Conservation (phyloP, 1,284 basidiomycete species). For the Trametes polyzona region DNA sequence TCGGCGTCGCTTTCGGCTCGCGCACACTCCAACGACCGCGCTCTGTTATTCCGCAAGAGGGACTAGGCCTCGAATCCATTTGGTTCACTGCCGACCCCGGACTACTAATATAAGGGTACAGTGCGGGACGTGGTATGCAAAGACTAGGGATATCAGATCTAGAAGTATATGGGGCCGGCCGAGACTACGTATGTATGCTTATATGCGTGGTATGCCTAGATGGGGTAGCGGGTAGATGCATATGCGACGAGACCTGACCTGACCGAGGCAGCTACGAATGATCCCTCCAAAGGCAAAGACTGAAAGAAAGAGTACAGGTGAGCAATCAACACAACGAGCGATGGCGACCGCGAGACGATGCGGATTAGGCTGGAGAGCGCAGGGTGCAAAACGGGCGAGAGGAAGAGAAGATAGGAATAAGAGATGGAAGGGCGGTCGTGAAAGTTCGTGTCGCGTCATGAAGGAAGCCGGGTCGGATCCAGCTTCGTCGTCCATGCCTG, state of each 20-base stretch:
- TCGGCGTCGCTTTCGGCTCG: neutral
- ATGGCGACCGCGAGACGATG: conserved; percentile 10
- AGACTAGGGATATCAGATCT: conserved; percentile 33
- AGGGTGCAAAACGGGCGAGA: neutral
- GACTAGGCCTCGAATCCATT: conserved; percentile 18
- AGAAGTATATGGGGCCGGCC: conserved; percentile 26
- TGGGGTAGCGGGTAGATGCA: conserved; percentile 22
- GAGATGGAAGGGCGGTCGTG: conserved; percentile 9
- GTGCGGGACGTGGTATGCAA: conserved; percentile 28
- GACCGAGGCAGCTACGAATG: conserved; percentile 8
- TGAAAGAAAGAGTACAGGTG: conserved; percentile 14
- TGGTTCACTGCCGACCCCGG: conserved; percentile 15
- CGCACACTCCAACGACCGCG: neutral
- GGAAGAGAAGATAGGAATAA: conserved; percentile 8
- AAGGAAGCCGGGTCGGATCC: conserved; percentile 67
- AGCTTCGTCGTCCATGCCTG: conserved; percentile 82
- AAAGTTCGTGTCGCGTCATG: conserved; percentile 25
- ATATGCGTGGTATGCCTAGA: conserved; percentile 24
- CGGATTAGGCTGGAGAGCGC: conserved; percentile 2
- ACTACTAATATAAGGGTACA: conserved; percentile 29
- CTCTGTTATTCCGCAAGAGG: conserved; percentile 3
- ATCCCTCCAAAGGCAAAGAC: conserved; percentile 8
- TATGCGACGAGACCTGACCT: conserved; percentile 19
- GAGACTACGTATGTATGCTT: conserved; percentile 20
- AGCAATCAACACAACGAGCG: conserved; percentile 22